Conservation (phyloP, 768 basidiomycete genomes). For the Lactifluus pinguis region DNA sequence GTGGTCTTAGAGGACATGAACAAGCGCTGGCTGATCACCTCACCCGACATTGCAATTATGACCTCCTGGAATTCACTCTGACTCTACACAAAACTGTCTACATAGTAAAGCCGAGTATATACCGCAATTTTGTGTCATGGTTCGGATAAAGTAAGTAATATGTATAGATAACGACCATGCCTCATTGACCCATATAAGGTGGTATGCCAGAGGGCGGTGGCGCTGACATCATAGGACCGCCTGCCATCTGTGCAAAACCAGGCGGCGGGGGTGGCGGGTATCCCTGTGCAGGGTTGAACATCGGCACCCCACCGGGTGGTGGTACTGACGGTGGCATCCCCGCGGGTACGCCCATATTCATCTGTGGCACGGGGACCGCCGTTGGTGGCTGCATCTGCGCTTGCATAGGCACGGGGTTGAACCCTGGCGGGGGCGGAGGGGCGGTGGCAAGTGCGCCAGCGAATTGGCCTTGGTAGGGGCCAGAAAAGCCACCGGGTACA, state of each 20-base stretch:
- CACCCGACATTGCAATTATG: not conserved
- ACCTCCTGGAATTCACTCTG: too few species aligned
- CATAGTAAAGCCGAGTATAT: not conserved
- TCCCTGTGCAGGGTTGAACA: slow-evolving; percentile 37
- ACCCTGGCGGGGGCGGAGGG: slow-evolving; percentile 74
- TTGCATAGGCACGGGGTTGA: slow-evolving; percentile 50
- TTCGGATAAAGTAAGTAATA: not conserved
- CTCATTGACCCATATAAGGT: slow-evolving; percentile 12
- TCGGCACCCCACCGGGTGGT: slow-evolving; percentile 32
- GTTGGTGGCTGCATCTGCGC: not conserved
- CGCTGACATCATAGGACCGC: slow-evolving; percentile 33
- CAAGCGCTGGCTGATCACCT: not conserved
- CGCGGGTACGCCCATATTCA: slow-evolving; percentile 7
- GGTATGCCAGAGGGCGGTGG: slow-evolving; percentile 28
- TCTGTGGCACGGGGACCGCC: slow-evolving; percentile 27
- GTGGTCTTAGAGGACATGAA: slow-evolving; percentile 2
- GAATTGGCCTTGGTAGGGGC: slow-evolving; percentile 86
- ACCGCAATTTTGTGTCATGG: not conserved
- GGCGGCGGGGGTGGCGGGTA: slow-evolving; percentile 57
- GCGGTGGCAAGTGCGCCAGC: slow-evolving; percentile 67
- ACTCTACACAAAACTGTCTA: not conserved
- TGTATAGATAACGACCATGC: not conserved
- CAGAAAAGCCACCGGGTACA: slow-evolving; percentile 64
- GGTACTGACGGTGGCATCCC: slow-evolving; percentile 3
- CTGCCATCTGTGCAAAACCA: slow-evolving; percentile 44